Conservation (phyloP, 2,329 filamentous ascomycete species). For the Colletotrichum cordylinicola region DNA sequence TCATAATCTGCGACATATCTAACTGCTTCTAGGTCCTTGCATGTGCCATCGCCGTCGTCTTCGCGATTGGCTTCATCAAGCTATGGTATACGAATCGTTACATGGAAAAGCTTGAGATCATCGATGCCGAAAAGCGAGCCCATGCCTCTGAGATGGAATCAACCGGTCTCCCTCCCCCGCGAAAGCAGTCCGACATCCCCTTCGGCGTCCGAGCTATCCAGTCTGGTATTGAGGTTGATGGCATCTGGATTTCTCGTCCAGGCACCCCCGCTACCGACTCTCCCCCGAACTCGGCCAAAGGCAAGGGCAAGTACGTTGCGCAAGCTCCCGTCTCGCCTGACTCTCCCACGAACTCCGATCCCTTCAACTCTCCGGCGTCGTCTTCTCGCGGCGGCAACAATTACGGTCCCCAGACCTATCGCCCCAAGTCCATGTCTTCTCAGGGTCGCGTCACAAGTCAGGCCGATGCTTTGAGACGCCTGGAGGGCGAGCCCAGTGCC, state of each 20-base stretch:
- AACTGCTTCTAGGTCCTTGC: conserved; percentile 67
- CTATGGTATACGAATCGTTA: conserved; percentile 66
- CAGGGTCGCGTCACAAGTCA: not conserved
- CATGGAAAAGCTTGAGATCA: conserved; percentile 62
- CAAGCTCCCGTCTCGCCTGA: conserved; percentile 7
- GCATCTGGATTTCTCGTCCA: conserved; percentile 75
- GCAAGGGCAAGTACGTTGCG: conserved; percentile 20
- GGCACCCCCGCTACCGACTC: conserved; percentile 39
- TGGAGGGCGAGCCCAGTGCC: conserved; percentile 2
- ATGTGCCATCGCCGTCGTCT: conserved; percentile 72
- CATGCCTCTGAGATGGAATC: conserved; percentile 59
- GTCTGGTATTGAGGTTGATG: conserved; percentile 82
- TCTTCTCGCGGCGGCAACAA: not conserved
- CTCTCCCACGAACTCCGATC: conserved; percentile 3
- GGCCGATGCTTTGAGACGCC: conserved; percentile 12
- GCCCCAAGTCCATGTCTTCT: conserved; percentile 10
- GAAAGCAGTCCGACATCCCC: conserved; percentile 60
- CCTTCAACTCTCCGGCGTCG: conserved; percentile 8
- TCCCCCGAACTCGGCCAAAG: conserved; percentile 9
- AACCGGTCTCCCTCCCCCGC: conserved; percentile 52
- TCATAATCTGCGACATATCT: not conserved
- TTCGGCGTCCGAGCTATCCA: conserved; percentile 89
- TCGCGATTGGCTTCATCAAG: conserved; percentile 71
- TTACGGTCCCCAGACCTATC: conserved; percentile 10
- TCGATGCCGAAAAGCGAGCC: conserved; percentile 70